Evolutionary conservation across 208 protist genomes (phyloP).

Genomic region (Trypanosomatidae sp.): DNA sequence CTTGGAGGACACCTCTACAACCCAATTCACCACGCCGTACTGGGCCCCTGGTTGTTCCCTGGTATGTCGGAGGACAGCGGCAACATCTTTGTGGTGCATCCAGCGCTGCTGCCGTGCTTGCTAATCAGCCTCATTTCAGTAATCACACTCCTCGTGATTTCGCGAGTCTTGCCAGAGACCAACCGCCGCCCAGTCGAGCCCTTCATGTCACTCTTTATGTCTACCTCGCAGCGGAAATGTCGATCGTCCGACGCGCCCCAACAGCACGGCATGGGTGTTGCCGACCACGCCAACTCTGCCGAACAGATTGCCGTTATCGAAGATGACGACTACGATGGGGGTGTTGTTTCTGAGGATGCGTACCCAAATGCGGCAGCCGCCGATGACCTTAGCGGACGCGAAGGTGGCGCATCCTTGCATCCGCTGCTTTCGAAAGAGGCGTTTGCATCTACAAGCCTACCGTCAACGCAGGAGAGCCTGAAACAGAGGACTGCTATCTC

Average conservation of each 20-base stretch:
- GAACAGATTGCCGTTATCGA: background rate
- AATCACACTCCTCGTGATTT: slow-evolving; percentile 28
- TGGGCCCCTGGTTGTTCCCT: slow-evolving; percentile 26
- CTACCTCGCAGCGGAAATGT: background rate
- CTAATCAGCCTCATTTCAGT: slow-evolving; percentile 29
- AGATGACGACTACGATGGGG: background rate
- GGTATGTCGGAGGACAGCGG: slow-evolving; percentile 18
- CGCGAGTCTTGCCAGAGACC: slow-evolving; percentile 32
- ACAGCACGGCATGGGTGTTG: background rate
- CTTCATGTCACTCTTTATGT: slow-evolving; percentile 26
- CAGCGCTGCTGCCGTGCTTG: slow-evolving; percentile 51
- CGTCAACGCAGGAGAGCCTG: slow-evolving; percentile 8
- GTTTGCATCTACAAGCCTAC: background rate
- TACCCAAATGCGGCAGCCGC: background rate
- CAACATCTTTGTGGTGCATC: slow-evolving; percentile 33
- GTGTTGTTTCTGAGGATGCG: background rate
- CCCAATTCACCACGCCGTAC: slow-evolving; percentile 35
- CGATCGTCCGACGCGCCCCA: background rate
- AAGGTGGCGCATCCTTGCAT: background rate
- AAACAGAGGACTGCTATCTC: slow-evolving; percentile 7
- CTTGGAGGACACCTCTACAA: slow-evolving; percentile 71
- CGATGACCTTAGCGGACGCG: background rate
- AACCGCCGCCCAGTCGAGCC: slow-evolving; percentile 44
- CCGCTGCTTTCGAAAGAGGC: background rate
- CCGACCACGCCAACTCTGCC: background rate